Conservation (phyloP, 1,284 basidiomycete species). For the Somion occarium region DNA sequence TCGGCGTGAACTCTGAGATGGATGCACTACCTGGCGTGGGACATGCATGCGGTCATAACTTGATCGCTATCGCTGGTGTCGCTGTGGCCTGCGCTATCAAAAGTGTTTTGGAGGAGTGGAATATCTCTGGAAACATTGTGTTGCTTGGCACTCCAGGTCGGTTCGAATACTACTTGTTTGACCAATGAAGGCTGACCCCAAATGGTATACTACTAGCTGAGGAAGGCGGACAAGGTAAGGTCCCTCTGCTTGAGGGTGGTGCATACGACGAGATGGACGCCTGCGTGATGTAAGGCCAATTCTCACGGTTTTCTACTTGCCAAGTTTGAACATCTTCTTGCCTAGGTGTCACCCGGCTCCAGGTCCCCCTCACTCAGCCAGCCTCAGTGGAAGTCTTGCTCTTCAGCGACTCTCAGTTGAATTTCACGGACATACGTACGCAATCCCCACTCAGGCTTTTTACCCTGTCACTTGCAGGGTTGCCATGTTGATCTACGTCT, state of each 20-base stretch:
- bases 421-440: conserved; percentile 60
- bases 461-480: no score
- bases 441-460: neutral
- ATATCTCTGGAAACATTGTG: conserved; percentile 68
- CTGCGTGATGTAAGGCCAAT: conserved; percentile 69
- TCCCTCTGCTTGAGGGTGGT: conserved; percentile 66
- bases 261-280: conserved; percentile 75
- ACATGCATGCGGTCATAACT: conserved; percentile 84
- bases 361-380: conserved; percentile 45
- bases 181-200: neutral
- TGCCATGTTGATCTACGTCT: neutral
- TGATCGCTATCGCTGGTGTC: conserved; percentile 80
- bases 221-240: conserved; percentile 81
- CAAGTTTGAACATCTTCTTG: no score
- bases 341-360: conserved; percentile 69
- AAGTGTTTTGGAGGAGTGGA: conserved; percentile 47
- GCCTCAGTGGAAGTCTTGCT: conserved; percentile 51
- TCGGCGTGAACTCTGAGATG: conserved; percentile 74
- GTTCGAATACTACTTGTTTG: conserved; percentile 5
- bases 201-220: conserved; percentile 44
- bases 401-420: conserved; percentile 57
- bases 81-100: conserved; percentile 73
- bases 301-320: neutral
- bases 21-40: conserved; percentile 62
- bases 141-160: conserved; percentile 82